A percentile compares a stretch with the other conserved stretches of the same genome.
phyloP scores from a whole-genome alignment of 164 flowering plant genomes.

The Cinnamomum micranthum region DNA sequence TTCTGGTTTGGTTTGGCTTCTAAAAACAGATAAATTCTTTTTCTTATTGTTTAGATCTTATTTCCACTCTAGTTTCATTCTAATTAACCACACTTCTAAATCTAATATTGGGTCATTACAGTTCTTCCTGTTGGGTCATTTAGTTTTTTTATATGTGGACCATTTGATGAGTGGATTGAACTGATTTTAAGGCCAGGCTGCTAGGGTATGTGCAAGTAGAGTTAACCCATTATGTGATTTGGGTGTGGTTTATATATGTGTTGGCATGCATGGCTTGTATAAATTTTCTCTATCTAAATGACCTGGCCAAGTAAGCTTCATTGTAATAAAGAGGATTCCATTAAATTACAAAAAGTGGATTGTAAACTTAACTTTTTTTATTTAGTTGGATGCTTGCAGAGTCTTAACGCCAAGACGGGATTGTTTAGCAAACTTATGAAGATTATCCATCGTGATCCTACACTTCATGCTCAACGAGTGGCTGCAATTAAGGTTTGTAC shows the following conservation, averaged over 20 bases:
- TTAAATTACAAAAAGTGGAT: slow-evolving; percentile 1
- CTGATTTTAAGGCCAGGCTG: not conserved
- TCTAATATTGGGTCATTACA: too few relatives aligned
- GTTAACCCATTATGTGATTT: not conserved
- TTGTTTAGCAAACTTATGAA: slow-evolving; percentile 89
- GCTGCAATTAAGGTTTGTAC: slow-evolving; percentile 87
- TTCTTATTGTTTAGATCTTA: too few relatives aligned
- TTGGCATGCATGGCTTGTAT: not conserved
- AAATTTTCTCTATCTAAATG: too few relatives aligned
- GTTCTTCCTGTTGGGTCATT: too few relatives aligned
- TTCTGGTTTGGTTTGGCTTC: too few relatives aligned
- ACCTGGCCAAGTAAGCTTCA: not conserved
- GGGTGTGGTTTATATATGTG: not conserved
- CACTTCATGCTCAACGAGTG: slow-evolving; percentile 83
- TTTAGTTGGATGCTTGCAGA: slow-evolving; percentile 83
- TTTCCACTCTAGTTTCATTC: too few relatives aligned
- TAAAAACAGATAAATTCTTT: too few relatives aligned
- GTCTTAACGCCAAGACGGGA: slow-evolving; percentile 94
- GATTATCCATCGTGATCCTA: slow-evolving; percentile 84
- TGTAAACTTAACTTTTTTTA: slow-evolving; percentile 38
- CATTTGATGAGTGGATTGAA: not conserved
- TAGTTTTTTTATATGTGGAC: not conserved
- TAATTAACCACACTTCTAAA: too few relatives aligned
- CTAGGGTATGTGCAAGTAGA: not conserved
- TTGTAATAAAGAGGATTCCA: not conserved